Percentiles rank a stretch among this genome's conserved stretches.
phyloP scores from a whole-genome alignment of 768 basidiomycete species.

The Gautieria morchelliformis region DNA sequence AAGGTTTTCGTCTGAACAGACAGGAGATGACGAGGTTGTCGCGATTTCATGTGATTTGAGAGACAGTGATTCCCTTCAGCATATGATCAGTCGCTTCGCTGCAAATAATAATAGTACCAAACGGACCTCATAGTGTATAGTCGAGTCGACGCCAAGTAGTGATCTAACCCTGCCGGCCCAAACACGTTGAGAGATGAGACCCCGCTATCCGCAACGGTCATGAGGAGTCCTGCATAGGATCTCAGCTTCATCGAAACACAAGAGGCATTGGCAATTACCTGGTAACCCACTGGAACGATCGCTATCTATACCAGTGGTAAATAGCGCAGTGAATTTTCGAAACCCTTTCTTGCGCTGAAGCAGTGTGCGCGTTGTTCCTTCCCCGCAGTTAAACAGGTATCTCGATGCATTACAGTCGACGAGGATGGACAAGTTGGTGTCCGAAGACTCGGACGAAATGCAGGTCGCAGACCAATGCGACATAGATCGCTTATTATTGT shows the following conservation, averaged over 20 bases:
- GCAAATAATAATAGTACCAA: not conserved
- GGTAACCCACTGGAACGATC: constrained; percentile 63
- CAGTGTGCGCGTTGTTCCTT: constrained; percentile 69
- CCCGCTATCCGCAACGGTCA: constrained; percentile 71
- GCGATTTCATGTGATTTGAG: constrained; percentile 37
- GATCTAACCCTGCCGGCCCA: constrained; percentile 67
- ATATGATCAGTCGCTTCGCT: not conserved
- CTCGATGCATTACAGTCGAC: constrained; percentile 69
- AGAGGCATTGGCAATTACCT: constrained; percentile 40
- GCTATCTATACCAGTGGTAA: constrained; percentile 57
- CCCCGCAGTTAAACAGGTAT: constrained; percentile 84
- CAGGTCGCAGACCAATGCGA: constrained; percentile 13
- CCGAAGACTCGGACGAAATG: constrained; percentile 26
- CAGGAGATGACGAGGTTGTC: constrained; percentile 25
- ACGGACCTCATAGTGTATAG: constrained; percentile 56
- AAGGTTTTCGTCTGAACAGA: constrained; percentile 55
- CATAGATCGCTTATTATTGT: not conserved
- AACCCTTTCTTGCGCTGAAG: constrained; percentile 57
- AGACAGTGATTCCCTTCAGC: constrained; percentile 38
- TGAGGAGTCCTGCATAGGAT: constrained; percentile 48
- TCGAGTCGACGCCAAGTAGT: constrained; percentile 64
- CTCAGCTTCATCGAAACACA: constrained; percentile 20
- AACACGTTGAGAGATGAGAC: constrained; percentile 47
- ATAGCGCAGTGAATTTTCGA: constrained; percentile 59
- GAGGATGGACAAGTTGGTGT: constrained; percentile 73